phyloP scores from a whole-genome alignment of 352 stramenopile genomes.

The Pythium pyrilobum region DNA sequence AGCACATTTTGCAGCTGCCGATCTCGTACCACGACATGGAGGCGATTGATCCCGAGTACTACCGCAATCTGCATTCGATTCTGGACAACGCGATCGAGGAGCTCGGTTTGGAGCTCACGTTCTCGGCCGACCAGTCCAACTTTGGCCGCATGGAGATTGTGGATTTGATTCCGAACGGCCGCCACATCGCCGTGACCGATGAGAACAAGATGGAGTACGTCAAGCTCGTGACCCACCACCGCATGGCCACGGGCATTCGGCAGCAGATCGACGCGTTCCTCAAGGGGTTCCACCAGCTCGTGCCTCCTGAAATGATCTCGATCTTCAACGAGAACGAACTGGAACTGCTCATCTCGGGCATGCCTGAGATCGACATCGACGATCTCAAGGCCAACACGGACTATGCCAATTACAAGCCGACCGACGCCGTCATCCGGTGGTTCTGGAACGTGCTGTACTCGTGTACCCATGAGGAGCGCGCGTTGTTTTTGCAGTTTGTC shows the following conservation, averaged over 20 bases:
- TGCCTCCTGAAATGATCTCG: conserved; percentile 86
- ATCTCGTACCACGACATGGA: conserved; percentile 99
- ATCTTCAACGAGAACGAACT: conserved; percentile 95
- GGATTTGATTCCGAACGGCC: conserved; percentile 88
- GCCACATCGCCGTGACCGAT: conserved; percentile 84
- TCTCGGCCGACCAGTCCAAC: conserved; percentile 88
- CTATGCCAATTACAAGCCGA: conserved; percentile 91
- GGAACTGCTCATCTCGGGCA: conserved; percentile 90
- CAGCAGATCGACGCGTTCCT: conserved; percentile 92
- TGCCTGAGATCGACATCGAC: conserved; percentile 92
- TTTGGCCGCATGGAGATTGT: conserved; percentile 86
- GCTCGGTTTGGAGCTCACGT: conserved; percentile 89
- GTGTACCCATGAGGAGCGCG: conserved; percentile 89
- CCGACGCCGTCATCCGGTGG: conserved; percentile 89
- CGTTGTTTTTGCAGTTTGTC: conserved; percentile 92
- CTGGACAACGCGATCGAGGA: conserved; percentile 82
- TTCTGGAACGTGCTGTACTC: conserved; percentile 92
- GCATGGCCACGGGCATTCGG: conserved; percentile 98
- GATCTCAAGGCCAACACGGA: conserved; percentile 92
- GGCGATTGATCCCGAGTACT: conserved; percentile 96
- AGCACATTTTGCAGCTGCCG: conserved; percentile 97
- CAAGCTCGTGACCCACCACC: conserved; percentile 95
- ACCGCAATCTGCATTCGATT: conserved; percentile 91
- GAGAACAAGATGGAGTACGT: conserved; percentile 95
- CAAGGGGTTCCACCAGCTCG: conserved; percentile 88